A percentile compares a stretch with the other conserved stretches of the same genome.
Evolutionary conservation across 148 eudicot genomes (phyloP).

Genomic region (Limonium bicolor): DNA sequence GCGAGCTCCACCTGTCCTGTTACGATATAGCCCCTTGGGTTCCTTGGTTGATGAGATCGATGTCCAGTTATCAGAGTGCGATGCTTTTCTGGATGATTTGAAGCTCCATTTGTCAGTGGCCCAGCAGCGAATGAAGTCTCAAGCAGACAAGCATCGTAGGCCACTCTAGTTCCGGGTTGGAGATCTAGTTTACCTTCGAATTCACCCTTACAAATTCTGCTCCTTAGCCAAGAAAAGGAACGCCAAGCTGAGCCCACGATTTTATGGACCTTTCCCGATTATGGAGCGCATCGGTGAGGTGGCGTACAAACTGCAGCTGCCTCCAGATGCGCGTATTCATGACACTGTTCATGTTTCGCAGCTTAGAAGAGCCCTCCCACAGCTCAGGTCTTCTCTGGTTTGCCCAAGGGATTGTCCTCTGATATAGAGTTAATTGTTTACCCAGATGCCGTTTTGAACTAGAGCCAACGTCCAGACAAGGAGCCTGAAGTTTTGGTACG

Average conservation of each 20-base stretch:
- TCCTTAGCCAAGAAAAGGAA: neutral
- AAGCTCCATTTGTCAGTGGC: neutral
- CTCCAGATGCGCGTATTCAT: no score
- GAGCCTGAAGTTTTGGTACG: no score
- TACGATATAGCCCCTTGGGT: neutral
- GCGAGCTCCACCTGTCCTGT: neutral
- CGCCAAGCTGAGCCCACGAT: neutral
- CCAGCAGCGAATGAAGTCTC: neutral
- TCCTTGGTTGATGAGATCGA: neutral
- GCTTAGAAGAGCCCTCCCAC: no score
- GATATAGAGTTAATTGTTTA: no score
- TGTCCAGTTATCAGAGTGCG: neutral
- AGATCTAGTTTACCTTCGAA: neutral
- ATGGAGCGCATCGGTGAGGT: neutral
- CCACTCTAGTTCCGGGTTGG: neutral
- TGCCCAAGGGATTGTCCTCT: no score
- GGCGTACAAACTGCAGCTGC: neutral
- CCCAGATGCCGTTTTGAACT: no score
- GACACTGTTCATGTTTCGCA: no score
- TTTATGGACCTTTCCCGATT: neutral
- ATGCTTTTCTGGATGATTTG: neutral
- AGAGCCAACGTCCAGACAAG: no score
- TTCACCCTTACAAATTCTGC: neutral
- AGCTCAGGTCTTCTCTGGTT: no score
- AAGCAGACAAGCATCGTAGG: neutral